Evolutionary conservation across 2,329 filamentous ascomycete species (phyloP), one percentile per base, ranked within the genome.

Genomic region (Hymenotorrendiella dingleyae): DNA sequence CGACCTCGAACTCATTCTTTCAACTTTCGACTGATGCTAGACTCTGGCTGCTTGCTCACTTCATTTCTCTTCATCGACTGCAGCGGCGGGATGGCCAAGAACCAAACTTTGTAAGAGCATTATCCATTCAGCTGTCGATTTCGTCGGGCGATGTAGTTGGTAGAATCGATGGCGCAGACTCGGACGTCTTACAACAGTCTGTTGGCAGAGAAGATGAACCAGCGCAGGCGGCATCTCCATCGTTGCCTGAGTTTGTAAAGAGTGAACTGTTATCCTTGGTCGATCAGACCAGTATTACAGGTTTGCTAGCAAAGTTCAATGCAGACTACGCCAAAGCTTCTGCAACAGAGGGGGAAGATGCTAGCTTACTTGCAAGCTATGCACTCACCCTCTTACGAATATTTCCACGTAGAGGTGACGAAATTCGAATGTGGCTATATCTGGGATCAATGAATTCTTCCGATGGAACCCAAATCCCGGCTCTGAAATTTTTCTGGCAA

Each of bases 341-440:
- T 36, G 40, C 38, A 14, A 36, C 50, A 39, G 51, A 50, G 12
- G 54, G 59, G 28, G 59, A 60, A 45, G 78, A 85, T 58, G 82
- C 86, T 2, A 84, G 83, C 53, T 68, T 87, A 10, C 70, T 95
- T 28, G 88, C 91, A 10, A 87, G 84, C 21, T 97, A 95, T 59
- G 87, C 89, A 3, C 70, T 97, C 28, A 90, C 86, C 0, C 68
- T 98, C 3, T 69, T 97, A 4, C 79, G 86, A 45, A 90, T 89
- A 54, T 97, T 97, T 52, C 89, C 91, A 7, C 69, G 73, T 6
- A 76, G 80, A 46, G 82, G 82, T 3, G 90, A 96, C 57, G 89
- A 96, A 46, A 94, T 96, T 47, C 83, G 90, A 17, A 94, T 97
- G 87, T 91, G 88, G 67, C 70, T 97, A 1, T 97, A 93, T 58